Conservation (phyloP, 768 basidiomycete species). For the Mycena vulgaris region DNA sequence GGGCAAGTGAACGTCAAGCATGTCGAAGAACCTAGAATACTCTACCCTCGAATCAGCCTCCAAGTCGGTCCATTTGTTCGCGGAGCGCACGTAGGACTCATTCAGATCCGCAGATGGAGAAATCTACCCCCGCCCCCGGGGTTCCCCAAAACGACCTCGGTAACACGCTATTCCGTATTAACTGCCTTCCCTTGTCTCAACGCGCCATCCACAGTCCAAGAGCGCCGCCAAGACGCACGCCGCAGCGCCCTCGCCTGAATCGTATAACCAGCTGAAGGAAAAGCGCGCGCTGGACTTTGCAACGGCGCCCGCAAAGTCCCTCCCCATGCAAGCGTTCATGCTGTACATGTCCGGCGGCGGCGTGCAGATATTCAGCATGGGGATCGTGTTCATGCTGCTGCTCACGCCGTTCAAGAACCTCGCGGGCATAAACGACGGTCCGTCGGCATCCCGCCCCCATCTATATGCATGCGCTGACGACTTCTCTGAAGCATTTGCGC, state of each 20-base stretch:
- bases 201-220: conserved; percentile 56
- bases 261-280: conserved; percentile 79
- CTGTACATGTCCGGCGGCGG: conserved; percentile 98
- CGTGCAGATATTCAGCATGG: conserved; percentile 97
- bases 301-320: conserved; percentile 86
- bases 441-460: conserved; percentile 44
- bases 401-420: conserved; percentile 90
- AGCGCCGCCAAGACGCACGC: conserved; percentile 51
- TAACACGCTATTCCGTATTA: conserved; percentile 37
- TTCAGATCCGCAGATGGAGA: conserved; percentile 64
- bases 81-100: not conserved
- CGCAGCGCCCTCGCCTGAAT: conserved; percentile 54
- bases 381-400: conserved; percentile 95
- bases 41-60: conserved; percentile 57
- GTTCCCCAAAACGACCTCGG: conserved; percentile 67
- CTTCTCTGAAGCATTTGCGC: conserved; percentile 74
- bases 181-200: conserved; percentile 6
- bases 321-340: conserved; percentile 99
- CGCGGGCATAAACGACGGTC: conserved; percentile 83
- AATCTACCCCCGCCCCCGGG: conserved; percentile 78
- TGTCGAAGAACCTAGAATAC: conserved; percentile 53
- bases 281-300: conserved; percentile 92
- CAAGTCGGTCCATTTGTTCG: conserved; percentile 45
- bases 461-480: no score
- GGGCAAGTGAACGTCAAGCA: not conserved